Evolutionary conservation across 73 alveolate genomes (phyloP).

Genomic region (Uronychia setigera): DNA sequence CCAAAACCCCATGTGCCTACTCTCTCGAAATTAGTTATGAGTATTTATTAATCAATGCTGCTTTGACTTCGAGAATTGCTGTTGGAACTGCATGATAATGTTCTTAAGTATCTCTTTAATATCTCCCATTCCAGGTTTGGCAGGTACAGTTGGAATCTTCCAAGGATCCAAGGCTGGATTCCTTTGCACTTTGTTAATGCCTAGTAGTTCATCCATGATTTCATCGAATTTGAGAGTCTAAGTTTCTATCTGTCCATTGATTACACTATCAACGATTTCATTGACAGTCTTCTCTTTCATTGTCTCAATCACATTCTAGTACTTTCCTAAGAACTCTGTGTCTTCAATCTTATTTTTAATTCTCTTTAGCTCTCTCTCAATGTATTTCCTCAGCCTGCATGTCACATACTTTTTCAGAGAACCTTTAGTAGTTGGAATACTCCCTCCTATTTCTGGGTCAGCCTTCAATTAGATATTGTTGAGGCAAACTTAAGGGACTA

Average conservation of each 20-base stretch:
- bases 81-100: background rate
- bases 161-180: background rate
- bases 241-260: background rate
- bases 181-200: background rate
- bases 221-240: background rate
- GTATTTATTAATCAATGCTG: too few relatives aligned
- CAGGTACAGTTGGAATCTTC: background rate
- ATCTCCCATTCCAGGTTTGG: background rate
- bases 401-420: background rate
- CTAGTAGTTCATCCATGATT: background rate
- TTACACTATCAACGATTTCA: background rate
- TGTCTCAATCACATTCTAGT: background rate
- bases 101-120: background rate
- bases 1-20: too few relatives aligned
- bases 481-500: background rate
- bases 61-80: too few relatives aligned
- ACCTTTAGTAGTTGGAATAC: background rate
- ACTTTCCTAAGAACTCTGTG: background rate
- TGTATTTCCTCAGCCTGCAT: background rate
- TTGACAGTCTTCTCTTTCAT: background rate
- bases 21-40: too few relatives aligned
- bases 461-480: background rate
- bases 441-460: background rate
- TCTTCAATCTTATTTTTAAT: background rate
- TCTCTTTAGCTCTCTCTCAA: background rate